These are phyloP conservation scores for Pleurotus pulmonarius DNA, from an alignment of 768 basidiomycete species.

Conservation along the genomic window DNA sequence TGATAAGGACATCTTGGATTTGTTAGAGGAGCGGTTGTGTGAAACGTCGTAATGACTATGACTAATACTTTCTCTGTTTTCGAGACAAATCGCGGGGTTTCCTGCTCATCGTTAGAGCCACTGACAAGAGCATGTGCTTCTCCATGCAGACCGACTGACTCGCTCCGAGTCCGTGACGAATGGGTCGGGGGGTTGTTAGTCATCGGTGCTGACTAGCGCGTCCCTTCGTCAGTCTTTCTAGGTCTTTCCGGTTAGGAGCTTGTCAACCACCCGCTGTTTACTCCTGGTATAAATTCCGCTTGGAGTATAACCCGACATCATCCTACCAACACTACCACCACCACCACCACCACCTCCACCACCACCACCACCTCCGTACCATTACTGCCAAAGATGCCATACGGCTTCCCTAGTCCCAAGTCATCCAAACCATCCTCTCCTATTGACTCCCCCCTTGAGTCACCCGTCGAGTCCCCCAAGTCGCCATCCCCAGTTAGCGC, in stretches of 20 bases:
- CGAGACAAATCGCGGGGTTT: too few relatives aligned
- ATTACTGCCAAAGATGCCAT: neutral
- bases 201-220: neutral
- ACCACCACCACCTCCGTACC: neutral
- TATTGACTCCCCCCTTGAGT: neutral
- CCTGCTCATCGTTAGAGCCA: too few relatives aligned
- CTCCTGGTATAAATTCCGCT: constrained; percentile 2
- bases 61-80: too few relatives aligned
- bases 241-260: constrained; percentile 1
- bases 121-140: too few relatives aligned
- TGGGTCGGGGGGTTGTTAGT: neutral
- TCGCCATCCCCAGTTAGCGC: neutral
- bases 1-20: constrained; percentile 18
- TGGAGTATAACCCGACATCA: neutral
- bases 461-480: neutral
- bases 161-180: neutral
- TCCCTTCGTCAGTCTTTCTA: neutral
- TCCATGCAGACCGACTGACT: too few relatives aligned
- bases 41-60: too few relatives aligned
- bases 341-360: neutral
- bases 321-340: neutral
- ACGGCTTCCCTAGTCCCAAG: constrained; percentile 6
- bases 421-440: neutral
- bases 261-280: neutral
- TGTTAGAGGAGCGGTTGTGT: too few relatives aligned